Evolutionary conservation across 2,329 filamentous ascomycete genomes (phyloP), one percentile per base, ranked within the genome.

Genomic region (Emmonsia crescens): DNA sequence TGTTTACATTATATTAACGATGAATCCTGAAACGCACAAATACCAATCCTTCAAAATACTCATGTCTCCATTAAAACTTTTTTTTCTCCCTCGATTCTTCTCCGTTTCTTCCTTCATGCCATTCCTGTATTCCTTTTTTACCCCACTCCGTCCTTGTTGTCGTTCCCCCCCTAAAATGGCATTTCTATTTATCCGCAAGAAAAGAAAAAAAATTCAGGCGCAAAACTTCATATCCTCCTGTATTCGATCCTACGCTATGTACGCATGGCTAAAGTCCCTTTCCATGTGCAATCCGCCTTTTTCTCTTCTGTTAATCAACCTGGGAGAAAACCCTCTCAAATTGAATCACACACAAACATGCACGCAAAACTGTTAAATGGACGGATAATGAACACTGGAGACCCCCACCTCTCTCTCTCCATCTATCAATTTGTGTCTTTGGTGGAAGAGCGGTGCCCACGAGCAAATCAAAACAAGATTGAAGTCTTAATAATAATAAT

Each of bases 101-200:
- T 56, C 60, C 60, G 62, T 64, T 60, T 64, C 64, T 65, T 61
- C 51, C 62, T 59, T 57, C 58, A n/a, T 48, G 56, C 49, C 54
- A 56, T 61, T 48, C 38, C 57, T 31, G 46, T 51, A 59, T 59
- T 52, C 59, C 51, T 31, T 49, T 33, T 49, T 40, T 38, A n/a
- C 29, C 12, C 19, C 16, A 33, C 29, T 14, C 29, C 27, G 40
- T 16, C 40, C 44, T 33, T 49, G 44, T 59, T 21, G 9, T 33
- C 27, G 3, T 21, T 10, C 54, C 33, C 33, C 33, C 42, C 40
- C 10, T n/a, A n/a, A 56, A 56, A 38, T 40, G 19, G 33, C 54
- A 57, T 57, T 56, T 44, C 55, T 57, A 57, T 57, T 57, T 31
- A 42, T 44, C 55, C 55, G 55, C 36, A 29, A 55, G 5, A 21